Conservation (phyloP, 768 basidiomycete genomes). For the Rhizopogon vinicolor region DNA sequence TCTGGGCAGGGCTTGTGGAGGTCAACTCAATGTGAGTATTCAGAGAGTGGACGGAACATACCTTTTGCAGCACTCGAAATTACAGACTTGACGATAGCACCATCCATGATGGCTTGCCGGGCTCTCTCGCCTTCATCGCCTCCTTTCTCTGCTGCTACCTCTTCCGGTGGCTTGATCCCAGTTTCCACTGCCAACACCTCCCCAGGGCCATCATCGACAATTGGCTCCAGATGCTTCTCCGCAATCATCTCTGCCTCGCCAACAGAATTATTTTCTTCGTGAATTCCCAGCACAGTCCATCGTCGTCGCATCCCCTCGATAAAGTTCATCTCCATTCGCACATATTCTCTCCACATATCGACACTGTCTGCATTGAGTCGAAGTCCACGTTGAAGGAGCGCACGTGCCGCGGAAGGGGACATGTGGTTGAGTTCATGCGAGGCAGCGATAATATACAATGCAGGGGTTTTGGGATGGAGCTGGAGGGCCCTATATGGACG, state of each 20-base stretch:
- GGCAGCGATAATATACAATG: conserved; percentile 81
- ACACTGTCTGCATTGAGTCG: conserved; percentile 68
- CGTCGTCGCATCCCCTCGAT: conserved; percentile 74
- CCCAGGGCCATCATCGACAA: conserved; percentile 18
- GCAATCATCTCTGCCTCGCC: conserved; percentile 10
- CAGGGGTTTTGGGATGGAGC: conserved; percentile 74
- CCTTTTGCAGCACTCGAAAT: conserved; percentile 73
- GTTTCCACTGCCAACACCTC: conserved; percentile 10
- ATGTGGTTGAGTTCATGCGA: conserved; percentile 73
- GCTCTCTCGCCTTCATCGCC: conserved; percentile 50
- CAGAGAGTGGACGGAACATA: conserved; percentile 24
- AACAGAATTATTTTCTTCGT: conserved; percentile 18
- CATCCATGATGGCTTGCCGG: conserved; percentile 65
- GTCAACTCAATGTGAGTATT: conserved; percentile 5
- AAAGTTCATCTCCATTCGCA: conserved; percentile 86
- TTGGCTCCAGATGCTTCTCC: conserved; percentile 15
- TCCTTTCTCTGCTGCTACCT: conserved; percentile 29
- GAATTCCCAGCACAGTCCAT: conserved; percentile 77
- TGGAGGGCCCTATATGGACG: conserved; percentile 65
- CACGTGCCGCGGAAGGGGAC: conserved; percentile 76
- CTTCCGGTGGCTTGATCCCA: conserved; percentile 18
- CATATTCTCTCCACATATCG: conserved; percentile 86
- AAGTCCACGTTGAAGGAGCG: conserved; percentile 81
- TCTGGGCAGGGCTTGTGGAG: conserved; percentile 33
- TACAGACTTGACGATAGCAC: conserved; percentile 77